Conservation (phyloP, 169 alveolate genomes). For the Eimeria necatrix region DNA sequence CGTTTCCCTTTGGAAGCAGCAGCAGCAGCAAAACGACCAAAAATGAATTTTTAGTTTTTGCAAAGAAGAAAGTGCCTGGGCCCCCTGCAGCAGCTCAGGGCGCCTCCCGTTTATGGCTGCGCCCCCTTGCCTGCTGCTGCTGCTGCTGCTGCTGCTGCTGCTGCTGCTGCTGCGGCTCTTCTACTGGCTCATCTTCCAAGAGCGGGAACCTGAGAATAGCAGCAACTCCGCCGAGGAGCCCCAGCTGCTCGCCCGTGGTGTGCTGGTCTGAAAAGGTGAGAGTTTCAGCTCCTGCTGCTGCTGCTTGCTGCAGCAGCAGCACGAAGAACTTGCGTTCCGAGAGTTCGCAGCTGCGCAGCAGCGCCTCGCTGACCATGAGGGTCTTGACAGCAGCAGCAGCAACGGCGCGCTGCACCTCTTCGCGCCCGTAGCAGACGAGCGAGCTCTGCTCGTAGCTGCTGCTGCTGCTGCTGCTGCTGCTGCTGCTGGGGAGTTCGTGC, state of each 20-base stretch:
- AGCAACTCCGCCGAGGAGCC: slow-evolving; percentile 70
- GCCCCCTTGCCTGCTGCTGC: background rate
- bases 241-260: slow-evolving; percentile 76
- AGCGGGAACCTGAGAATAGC: slow-evolving; percentile 78
- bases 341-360: slow-evolving; percentile 53
- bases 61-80: too few relatives aligned
- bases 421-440: slow-evolving; percentile 67
- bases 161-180: slow-evolving; percentile 51
- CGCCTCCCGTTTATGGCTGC: background rate
- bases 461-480: slow-evolving; percentile 59
- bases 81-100: background rate
- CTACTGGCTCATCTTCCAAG: slow-evolving; percentile 5
- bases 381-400: slow-evolving; percentile 57
- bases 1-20: background rate
- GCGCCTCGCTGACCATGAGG: slow-evolving; percentile 59
- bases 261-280: slow-evolving; percentile 78
- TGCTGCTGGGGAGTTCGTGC: background rate
- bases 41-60: background rate
- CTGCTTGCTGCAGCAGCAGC: slow-evolving; percentile 60
- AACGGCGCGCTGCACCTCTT: slow-evolving; percentile 57
- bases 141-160: slow-evolving; percentile 2
- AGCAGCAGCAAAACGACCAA: too few relatives aligned
- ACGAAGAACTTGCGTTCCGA: slow-evolving; percentile 33
- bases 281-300: slow-evolving; percentile 68
- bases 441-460: slow-evolving; percentile 39